Conservation (phyloP, 352 stramenopile species). For the Plasmopara viticola region DNA sequence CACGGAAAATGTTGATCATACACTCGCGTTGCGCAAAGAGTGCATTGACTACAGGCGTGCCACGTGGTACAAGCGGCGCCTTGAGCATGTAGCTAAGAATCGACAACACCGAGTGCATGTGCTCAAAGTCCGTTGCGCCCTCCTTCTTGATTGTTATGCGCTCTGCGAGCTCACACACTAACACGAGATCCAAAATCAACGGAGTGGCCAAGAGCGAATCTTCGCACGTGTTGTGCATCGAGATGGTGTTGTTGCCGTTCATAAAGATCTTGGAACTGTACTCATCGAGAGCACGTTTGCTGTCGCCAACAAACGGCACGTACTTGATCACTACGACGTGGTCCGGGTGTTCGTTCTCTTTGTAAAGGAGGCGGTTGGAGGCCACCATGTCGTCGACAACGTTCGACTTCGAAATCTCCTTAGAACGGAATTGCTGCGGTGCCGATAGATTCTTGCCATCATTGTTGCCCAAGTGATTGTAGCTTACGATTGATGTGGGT, state of each 20-base stretch:
- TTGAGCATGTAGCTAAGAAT: slow-evolving; percentile 99
- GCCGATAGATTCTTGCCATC: slow-evolving; percentile 99
- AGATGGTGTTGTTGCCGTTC: slow-evolving; percentile 99
- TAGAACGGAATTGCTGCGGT: slow-evolving; percentile 98
- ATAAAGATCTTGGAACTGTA: slow-evolving; percentile 99
- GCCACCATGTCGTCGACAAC: slow-evolving; percentile 98
- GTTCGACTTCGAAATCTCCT: slow-evolving; percentile 99
- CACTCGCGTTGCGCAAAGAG: slow-evolving; percentile 97
- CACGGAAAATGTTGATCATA: slow-evolving; percentile 98
- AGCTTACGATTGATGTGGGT: slow-evolving; percentile 97
- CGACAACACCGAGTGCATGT: slow-evolving; percentile 96
- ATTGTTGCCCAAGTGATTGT: slow-evolving; percentile 99
- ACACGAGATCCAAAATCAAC: slow-evolving; percentile 97
- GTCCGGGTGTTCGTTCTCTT: slow-evolving; percentile 97
- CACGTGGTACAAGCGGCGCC: slow-evolving; percentile 95
- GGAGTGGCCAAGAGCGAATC: slow-evolving; percentile 97
- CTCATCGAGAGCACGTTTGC: slow-evolving; percentile 99
- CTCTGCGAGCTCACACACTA: slow-evolving; percentile 96
- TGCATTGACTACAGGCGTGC: slow-evolving; percentile 98
- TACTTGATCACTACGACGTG: slow-evolving; percentile 99
- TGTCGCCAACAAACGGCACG: slow-evolving; percentile 98
- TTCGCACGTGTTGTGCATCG: slow-evolving; percentile 99
- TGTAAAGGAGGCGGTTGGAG: slow-evolving; percentile 97
- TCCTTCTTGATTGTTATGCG: slow-evolving; percentile 94
- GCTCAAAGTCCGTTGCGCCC: slow-evolving; percentile 84